Evolutionary conservation across 2,329 filamentous ascomycete genomes (phyloP), one percentile per base, ranked within the genome.

Genomic region (Colletotrichum somersetense): DNA sequence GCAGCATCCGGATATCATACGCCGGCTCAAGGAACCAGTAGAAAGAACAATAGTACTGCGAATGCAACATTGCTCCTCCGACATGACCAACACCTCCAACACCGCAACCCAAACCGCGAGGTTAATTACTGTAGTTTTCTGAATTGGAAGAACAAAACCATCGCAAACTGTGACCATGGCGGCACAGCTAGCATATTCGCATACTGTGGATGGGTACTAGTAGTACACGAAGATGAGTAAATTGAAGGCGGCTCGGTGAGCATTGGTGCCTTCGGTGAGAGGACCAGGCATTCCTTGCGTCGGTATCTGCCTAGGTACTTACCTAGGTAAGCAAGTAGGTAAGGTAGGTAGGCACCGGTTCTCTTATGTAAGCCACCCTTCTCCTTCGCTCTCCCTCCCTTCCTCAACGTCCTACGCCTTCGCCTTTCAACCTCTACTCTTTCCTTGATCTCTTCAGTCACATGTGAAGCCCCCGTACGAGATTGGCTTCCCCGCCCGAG

Each of bases 81-180:
- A 1, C 66, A 69, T 66, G 66, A 42, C 42, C 30, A 3, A 18
- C 64, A 57, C n/a, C 59, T 72, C 46, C 52, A 68, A 26, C 58
- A 40, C 12, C 81, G 83, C 40, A 42, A 42, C 5, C 11, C 40
- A 18, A 18, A 6, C 40, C 18, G 40, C 18, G 18, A 18, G 40
- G 1, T 1, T 42, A 1, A 18, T 6, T 42, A 16, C 40, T 42
- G 14, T 1, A 6, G 14, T 18, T 42, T 18, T 6, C 4, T 1
- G 38, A 42, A 18, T 42, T 5, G 2, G 6, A 18, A 18, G 5
- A 42, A 42, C 1, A 6, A 42, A 18, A 42, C 5, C 16, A 11
- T 38, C 18, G 14, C 4, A 42, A 5, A 42, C 40, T 18, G 14
- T 42, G 40, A 6, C 40, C 40, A 30, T 30, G 30, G 30, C 16